phyloP scores from a whole-genome alignment of 495 filamentous ascomycete genomes.

The Neurospora tetraspora region DNA sequence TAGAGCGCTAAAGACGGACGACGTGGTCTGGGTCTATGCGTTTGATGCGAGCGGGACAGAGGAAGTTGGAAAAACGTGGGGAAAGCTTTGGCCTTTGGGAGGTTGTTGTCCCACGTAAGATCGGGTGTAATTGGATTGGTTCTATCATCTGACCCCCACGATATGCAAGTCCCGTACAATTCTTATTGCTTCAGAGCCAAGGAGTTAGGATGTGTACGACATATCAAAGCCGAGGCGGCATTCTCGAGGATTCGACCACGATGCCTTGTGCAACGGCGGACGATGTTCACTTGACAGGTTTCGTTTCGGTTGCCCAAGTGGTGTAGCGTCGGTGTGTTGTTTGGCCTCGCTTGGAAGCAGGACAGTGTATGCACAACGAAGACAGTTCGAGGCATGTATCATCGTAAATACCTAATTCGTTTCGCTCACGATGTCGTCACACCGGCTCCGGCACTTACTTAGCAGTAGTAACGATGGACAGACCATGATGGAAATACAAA shows the following conservation, averaged over 20 bases:
- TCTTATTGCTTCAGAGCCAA: background rate
- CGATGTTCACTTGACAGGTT: background rate
- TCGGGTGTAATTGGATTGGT: background rate
- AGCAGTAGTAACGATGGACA: background rate
- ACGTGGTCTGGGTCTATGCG: background rate
- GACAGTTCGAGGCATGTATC: background rate
- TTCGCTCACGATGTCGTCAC: background rate
- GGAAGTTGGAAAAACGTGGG: background rate
- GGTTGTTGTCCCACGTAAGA: background rate
- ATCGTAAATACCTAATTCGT: background rate
- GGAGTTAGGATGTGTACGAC: background rate
- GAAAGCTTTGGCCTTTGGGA: background rate
- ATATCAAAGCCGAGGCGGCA: background rate
- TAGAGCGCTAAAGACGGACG: background rate
- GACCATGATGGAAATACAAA: background rate
- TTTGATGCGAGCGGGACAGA: background rate
- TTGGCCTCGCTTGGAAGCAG: background rate
- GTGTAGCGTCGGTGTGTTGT: background rate
- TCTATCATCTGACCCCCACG: background rate
- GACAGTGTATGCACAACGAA: background rate
- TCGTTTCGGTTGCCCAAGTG: background rate
- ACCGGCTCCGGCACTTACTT: background rate
- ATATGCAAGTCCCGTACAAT: background rate
- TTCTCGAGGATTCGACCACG: background rate
- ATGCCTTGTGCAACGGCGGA: background rate